These are phyloP conservation scores for Alternaria longipes DNA, from an alignment of 2,329 filamentous ascomycete species.

Conservation along the genomic window DNA sequence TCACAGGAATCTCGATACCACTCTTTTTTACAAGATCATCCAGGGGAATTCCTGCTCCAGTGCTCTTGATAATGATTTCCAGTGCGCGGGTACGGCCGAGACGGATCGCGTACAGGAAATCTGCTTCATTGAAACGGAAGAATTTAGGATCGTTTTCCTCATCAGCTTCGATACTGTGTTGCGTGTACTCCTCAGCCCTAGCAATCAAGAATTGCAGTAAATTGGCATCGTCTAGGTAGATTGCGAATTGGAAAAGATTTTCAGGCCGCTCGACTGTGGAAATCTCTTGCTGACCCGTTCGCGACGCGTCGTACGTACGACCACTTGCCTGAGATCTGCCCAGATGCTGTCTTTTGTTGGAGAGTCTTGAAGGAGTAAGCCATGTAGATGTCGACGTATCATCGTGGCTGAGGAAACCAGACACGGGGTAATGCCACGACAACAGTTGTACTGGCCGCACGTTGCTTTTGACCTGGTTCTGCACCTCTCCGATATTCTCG, in stretches of 20 bases:
- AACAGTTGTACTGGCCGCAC: slow-evolving; percentile 66
- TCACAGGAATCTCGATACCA: slow-evolving; percentile 69
- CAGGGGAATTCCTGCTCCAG: slow-evolving; percentile 74
- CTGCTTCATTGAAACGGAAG: slow-evolving; percentile 25
- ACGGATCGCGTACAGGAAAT: slow-evolving; percentile 51
- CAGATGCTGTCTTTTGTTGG: neutral
- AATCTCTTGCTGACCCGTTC: slow-evolving; percentile 6
- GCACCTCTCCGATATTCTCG: slow-evolving; percentile 76
- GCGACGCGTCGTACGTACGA: slow-evolving; percentile 2
- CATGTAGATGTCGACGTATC: neutral
- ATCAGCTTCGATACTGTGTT: slow-evolving; percentile 17
- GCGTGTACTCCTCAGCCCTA: slow-evolving; percentile 25
- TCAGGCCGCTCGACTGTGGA: slow-evolving; percentile 7
- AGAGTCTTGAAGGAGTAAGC: neutral
- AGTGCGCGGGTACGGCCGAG: slow-evolving; percentile 65
- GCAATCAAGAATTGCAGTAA: slow-evolving; percentile 28
- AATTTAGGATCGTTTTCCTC: slow-evolving; percentile 5
- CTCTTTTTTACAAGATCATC: slow-evolving; percentile 71
- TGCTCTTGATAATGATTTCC: slow-evolving; percentile 69
- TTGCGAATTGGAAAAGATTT: slow-evolving; percentile 45
- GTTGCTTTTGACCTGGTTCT: slow-evolving; percentile 72
- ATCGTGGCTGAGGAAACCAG: slow-evolving; percentile 18
- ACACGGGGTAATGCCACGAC: slow-evolving; percentile 31
- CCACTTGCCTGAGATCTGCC: slow-evolving; percentile 14
- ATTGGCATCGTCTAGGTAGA: slow-evolving; percentile 34